These are phyloP conservation scores for Fusarium sp. DNA, from an alignment of 2,329 filamentous ascomycete species.

Conservation along the genomic window DNA sequence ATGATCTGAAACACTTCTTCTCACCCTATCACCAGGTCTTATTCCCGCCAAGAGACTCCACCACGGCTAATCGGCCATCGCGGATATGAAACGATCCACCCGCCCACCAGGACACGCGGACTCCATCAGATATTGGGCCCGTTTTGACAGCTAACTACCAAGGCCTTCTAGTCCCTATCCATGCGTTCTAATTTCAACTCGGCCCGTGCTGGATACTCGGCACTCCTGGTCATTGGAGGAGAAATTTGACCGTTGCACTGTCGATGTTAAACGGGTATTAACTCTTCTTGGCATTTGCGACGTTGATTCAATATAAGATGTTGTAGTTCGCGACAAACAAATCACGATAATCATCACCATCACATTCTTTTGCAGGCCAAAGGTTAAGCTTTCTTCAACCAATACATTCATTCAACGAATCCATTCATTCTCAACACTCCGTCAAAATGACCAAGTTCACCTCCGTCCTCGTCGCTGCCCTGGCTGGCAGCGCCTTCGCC, in stretches of 20 bases:
- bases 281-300: not conserved
- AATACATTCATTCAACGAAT: slow-evolving; percentile 7
- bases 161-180: not conserved
- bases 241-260: not conserved
- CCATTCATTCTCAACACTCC: not conserved
- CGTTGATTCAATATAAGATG: slow-evolving; percentile 17
- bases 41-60: slow-evolving; percentile 4
- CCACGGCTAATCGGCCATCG: slow-evolving; percentile 16
- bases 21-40: not conserved
- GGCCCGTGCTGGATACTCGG: not conserved
- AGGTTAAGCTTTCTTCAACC: slow-evolving; percentile 3
- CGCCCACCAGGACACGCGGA: not conserved
- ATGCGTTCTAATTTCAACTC: slow-evolving; percentile 16
- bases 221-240: slow-evolving; percentile 11
- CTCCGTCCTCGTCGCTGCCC: slow-evolving; percentile 23
- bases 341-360: not conserved
- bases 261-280: not conserved
- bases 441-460: slow-evolving; percentile 32
- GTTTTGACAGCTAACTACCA: not conserved
- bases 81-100: slow-evolving; percentile 18
- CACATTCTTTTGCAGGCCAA: slow-evolving; percentile 37
- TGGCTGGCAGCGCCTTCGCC: slow-evolving; percentile 35
- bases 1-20: not conserved
- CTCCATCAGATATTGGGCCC: not conserved
- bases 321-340: not conserved